Conservation (phyloP, 345 rosid genomes). For the Eucalyptus grandis region DNA sequence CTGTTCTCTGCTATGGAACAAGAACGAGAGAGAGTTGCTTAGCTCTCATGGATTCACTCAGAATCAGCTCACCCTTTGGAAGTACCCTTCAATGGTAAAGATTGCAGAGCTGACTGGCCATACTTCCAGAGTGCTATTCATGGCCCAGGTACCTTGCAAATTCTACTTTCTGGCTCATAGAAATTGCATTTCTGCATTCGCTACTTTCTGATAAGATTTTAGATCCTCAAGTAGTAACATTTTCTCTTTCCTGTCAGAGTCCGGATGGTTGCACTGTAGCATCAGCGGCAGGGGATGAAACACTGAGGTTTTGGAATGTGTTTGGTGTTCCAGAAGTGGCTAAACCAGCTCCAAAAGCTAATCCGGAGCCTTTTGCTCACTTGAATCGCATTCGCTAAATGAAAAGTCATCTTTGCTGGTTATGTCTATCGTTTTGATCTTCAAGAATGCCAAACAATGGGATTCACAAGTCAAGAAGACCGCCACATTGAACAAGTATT, state of each 20-base stretch:
- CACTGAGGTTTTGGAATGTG: constrained; percentile 62
- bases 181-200: neutral
- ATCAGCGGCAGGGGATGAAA: constrained; percentile 73
- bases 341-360: constrained; percentile 33
- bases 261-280: constrained; percentile 39
- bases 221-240: neutral
- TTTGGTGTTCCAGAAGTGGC: constrained; percentile 51
- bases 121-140: constrained; percentile 32
- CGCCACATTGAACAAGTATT: neutral
- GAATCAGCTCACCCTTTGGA: constrained; percentile 33
- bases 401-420: neutral
- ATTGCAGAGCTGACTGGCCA: constrained; percentile 32
- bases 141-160: constrained; percentile 11
- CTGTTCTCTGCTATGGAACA: constrained; percentile 32
- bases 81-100: constrained; percentile 34
- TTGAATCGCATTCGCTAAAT: constrained; percentile 41
- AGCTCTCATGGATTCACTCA: constrained; percentile 34
- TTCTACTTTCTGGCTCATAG: neutral
- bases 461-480: neutral
- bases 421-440: neutral
- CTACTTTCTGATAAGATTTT: neutral
- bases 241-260: neutral
- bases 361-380: constrained; percentile 39
- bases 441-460: neutral
- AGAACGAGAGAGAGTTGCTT: constrained; percentile 26